Evolutionary conservation across 805 yeast genomes (phyloP).

Genomic region (Kregervanrija delftensis): DNA sequence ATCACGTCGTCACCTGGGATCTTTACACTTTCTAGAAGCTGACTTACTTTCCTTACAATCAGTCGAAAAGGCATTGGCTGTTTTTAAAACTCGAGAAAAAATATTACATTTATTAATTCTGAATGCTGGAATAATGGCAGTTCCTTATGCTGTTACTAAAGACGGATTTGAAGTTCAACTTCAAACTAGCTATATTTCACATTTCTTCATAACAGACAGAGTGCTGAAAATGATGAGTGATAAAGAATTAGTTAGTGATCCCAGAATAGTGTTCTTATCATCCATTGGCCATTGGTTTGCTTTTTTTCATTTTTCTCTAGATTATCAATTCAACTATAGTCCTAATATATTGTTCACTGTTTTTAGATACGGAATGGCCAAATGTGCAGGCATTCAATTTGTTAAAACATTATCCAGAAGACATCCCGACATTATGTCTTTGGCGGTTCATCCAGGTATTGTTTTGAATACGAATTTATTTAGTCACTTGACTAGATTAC

Average conservation of each 20-base stretch:
- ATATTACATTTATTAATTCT: conserved; percentile 57
- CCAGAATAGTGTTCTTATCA: conserved; percentile 56
- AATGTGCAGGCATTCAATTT: conserved; percentile 71
- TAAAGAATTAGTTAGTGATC: conserved; percentile 22
- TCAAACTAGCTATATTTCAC: conserved; percentile 74
- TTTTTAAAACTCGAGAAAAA: conserved; percentile 40
- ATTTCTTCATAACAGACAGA: conserved; percentile 59
- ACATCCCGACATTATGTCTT: conserved; percentile 57
- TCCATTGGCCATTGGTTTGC: conserved; percentile 60
- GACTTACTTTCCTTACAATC: conserved; percentile 46
- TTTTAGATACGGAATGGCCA: conserved; percentile 72
- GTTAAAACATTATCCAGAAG: conserved; percentile 56
- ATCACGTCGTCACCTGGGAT: conserved; percentile 35
- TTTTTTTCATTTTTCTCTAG: conserved; percentile 39
- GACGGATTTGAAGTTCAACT: conserved; percentile 72
- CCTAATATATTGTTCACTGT: conserved; percentile 72
- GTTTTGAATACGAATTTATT: conserved; percentile 77
- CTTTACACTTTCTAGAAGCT: conserved; percentile 42
- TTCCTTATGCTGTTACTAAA: conserved; percentile 54
- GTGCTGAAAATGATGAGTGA: conserved; percentile 47
- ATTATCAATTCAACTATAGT: conserved; percentile 41
- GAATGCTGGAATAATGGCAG: conserved; percentile 77
- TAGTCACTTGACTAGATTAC: conserved; percentile 70
- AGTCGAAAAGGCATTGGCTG: conserved; percentile 42
- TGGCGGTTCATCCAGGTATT: conserved; percentile 77